Evolutionary conservation across 2,329 filamentous ascomycete species (phyloP).

Genomic region (Pyrenochaeta sp.): DNA sequence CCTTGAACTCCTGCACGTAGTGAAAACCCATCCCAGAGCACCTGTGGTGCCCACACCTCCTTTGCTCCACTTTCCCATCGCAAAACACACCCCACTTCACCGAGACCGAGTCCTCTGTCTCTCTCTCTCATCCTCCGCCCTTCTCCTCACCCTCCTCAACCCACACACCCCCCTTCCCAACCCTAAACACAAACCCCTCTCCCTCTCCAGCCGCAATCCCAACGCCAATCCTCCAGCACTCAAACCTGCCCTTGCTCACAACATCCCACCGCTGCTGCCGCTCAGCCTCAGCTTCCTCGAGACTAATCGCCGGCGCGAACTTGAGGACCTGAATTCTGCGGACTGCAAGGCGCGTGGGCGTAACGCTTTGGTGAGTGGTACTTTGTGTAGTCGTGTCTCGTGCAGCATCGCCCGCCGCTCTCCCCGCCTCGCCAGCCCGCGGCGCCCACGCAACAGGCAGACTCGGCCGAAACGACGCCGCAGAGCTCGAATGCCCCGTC

Average conservation of each 20-base stretch:
- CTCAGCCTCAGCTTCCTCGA: constrained; percentile 49
- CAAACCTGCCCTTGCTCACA: constrained; percentile 47
- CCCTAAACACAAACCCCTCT: constrained; percentile 38
- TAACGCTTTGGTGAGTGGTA: neutral
- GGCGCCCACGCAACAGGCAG: constrained; percentile 45
- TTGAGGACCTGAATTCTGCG: constrained; percentile 41
- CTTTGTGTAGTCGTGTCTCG: neutral
- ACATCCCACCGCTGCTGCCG: constrained; percentile 43
- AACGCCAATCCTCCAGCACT: constrained; percentile 37
- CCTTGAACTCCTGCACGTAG: too few species aligned
- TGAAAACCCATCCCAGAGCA: too few species aligned
- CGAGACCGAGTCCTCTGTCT: neutral
- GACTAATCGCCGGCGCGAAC: constrained; percentile 48
- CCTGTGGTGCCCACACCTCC: neutral
- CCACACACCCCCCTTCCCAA: constrained; percentile 21
- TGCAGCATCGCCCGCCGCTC: constrained; percentile 1
- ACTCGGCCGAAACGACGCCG: constrained; percentile 16
- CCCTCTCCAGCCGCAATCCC: constrained; percentile 13
- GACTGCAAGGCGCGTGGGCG: constrained; percentile 44
- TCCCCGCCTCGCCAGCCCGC: too few species aligned
- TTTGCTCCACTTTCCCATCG: too few species aligned
- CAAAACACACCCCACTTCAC: too few species aligned
- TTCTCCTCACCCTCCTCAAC: constrained; percentile 19
- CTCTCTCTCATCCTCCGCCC: neutral
- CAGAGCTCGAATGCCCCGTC: constrained; percentile 18